Evolutionary conservation across 1,284 basidiomycete genomes (phyloP), one percentile per base, ranked within the genome.

Genomic region (Inonotus hispidus): DNA sequence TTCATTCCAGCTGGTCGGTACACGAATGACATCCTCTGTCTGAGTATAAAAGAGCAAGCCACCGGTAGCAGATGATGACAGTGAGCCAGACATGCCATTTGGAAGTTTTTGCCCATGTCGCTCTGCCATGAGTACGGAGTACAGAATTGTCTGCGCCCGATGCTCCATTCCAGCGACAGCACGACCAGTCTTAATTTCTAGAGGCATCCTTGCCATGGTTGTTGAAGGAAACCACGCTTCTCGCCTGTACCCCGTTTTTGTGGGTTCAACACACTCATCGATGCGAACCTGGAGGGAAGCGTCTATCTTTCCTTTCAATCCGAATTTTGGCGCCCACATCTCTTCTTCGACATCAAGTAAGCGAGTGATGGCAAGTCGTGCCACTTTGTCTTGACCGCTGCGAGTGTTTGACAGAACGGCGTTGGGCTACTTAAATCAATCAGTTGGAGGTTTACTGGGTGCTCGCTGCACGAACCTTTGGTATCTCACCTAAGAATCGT

Each of bases 121-220:
- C 69, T 99, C 95, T 38, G 87, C 84, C 71, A 95, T 87, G 6
- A 99, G 82, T 13, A 99, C 78, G 0, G 94, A 98, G 71, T 99
- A 99, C 5, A 99, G 76, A 88, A 98, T 95, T 0, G 97, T 99
- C 74, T 99, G 96, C 0, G 97, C 97, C 46, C 95, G 88, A 72
- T 99, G 97, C 67, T 96, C 93, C 82, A 95, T 86, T 1, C 88
- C 83, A 11, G 85, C 85, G 29, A 85, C 75, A 1, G 87, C 73
- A 56, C 89, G 79, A 1, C 97, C 96, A 0, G 96, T 99, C 76
- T 99, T 99, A 75, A 99, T 92, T 73, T 99, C 97, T 53, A 99
- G 84, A 1, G 96, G 93, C 68, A 89, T 81, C 0, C 86, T 84
- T 14, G 69, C 27, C 23, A 65, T 64, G 19, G 62, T 64, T 46